Percentiles rank a stretch among this genome's conserved stretches.
Conservation (phyloP, 139 green algal species). For the Coccomyxa sp. region DNA sequence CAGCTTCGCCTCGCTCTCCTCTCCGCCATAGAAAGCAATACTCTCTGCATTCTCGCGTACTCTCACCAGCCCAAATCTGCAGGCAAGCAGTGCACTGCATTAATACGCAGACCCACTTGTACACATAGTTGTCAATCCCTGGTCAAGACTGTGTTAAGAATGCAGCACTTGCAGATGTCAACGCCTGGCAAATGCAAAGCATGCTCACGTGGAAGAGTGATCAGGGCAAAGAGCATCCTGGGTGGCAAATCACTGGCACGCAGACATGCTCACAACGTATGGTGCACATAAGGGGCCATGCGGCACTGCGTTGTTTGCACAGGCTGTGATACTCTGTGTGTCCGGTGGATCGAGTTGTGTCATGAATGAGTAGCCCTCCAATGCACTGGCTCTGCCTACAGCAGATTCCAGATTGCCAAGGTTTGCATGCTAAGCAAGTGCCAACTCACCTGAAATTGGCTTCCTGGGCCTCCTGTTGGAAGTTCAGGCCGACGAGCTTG, state of each 20-base stretch:
- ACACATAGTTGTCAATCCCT: no score
- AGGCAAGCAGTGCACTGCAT: not conserved
- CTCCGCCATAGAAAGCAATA: conserved; percentile 92
- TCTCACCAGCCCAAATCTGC: conserved; percentile 78
- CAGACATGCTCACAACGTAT: no score
- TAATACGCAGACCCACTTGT: no score
- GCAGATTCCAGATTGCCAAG: not conserved
- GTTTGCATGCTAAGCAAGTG: not conserved
- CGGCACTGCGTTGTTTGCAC: no score
- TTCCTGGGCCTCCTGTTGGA: conserved; percentile 92
- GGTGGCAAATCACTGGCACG: no score
- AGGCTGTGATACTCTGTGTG: no score
- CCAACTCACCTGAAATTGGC: conserved; percentile 64
- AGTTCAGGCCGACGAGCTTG: conserved; percentile 93
- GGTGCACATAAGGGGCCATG: no score
- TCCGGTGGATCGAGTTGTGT: no score
- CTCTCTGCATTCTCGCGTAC: conserved; percentile 93
- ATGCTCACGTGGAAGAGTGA: not conserved
- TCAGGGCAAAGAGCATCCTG: not conserved
- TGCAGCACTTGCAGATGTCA: no score
- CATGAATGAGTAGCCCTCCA: no score
- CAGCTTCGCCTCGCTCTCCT: conserved; percentile 47
- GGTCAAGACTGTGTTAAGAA: no score
- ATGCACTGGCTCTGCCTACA: not conserved
- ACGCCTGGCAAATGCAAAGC: not conserved